Conservation (phyloP, 2,329 filamentous ascomycete species). For the Hypoxylon sp. region DNA sequence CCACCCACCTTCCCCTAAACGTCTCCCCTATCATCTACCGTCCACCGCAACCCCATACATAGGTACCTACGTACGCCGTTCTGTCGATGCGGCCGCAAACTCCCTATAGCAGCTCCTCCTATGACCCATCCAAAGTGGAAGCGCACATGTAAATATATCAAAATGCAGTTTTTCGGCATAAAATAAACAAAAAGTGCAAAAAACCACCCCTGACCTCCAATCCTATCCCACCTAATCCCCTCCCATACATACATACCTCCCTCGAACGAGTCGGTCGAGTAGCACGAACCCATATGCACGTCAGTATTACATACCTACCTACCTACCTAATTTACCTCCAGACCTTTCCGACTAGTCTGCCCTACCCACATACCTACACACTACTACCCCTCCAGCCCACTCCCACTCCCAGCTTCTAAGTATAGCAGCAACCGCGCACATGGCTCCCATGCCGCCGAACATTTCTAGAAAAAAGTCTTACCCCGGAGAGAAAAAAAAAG, state of each 20-base stretch:
- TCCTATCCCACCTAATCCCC: too few species aligned
- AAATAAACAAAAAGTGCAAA: conserved; percentile 1
- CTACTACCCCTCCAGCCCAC: background rate
- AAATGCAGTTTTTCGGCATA: background rate
- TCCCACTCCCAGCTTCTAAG: conserved; percentile 26
- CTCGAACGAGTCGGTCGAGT: background rate
- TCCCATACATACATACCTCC: background rate
- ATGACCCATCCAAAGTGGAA: background rate
- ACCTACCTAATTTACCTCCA: too few species aligned
- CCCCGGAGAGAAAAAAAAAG: background rate
- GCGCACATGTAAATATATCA: background rate
- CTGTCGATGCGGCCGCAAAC: background rate
- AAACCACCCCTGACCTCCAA: background rate
- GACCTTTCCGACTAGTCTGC: background rate
- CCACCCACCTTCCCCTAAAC: conserved; percentile 4
- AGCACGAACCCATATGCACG: background rate
- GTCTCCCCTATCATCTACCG: conserved; percentile 1
- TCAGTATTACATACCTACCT: background rate
- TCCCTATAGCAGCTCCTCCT: background rate
- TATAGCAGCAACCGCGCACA: conserved; percentile 40
- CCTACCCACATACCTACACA: too few species aligned
- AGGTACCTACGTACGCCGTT: background rate
- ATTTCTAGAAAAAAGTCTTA: conserved; percentile 42
- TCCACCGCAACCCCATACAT: background rate
- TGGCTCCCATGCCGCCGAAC: conserved; percentile 43